phyloP scores from a whole-genome alignment of 495 filamentous ascomycete species.

The Xylaria venustula region DNA sequence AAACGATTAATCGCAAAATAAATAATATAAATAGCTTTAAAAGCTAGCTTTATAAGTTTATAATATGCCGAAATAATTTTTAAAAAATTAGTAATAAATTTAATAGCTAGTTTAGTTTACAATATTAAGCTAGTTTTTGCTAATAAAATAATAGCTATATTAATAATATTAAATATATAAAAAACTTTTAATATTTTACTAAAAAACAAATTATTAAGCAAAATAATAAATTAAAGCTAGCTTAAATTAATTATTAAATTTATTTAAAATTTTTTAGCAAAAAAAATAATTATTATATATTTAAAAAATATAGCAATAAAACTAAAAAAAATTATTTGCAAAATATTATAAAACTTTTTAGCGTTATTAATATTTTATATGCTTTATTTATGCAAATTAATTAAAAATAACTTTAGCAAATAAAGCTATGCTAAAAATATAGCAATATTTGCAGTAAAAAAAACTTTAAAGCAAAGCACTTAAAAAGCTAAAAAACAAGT shows the following conservation, averaged over 20 bases:
- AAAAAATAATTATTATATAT: conserved; percentile 10
- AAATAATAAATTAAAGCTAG: neutral
- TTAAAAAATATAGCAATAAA: conserved; percentile 12
- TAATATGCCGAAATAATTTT: neutral
- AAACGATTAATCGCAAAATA: too few relatives aligned
- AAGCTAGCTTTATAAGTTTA: neutral
- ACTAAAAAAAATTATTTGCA: neutral
- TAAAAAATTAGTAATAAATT: conserved; percentile 7
- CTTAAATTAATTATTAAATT: conserved; percentile 7
- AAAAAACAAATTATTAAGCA: conserved; percentile 1
- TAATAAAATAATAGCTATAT: neutral
- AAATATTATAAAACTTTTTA: conserved; percentile 15
- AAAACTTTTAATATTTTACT: conserved; percentile 9
- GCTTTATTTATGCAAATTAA: neutral
- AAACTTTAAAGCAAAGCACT: neutral
- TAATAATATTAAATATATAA: conserved; percentile 6
- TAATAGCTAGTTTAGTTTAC: neutral
- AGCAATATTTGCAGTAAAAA: neutral
- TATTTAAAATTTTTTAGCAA: conserved; percentile 12
- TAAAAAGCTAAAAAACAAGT: too few relatives aligned
- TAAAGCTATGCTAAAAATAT: neutral
- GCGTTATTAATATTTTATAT: conserved; percentile 14
- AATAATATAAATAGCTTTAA: too few relatives aligned
- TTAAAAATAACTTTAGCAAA: neutral
- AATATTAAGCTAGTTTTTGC: conserved; percentile 6